Conservation (phyloP, 2,329 filamentous ascomycete species). For the Aspergillus proliferans region DNA sequence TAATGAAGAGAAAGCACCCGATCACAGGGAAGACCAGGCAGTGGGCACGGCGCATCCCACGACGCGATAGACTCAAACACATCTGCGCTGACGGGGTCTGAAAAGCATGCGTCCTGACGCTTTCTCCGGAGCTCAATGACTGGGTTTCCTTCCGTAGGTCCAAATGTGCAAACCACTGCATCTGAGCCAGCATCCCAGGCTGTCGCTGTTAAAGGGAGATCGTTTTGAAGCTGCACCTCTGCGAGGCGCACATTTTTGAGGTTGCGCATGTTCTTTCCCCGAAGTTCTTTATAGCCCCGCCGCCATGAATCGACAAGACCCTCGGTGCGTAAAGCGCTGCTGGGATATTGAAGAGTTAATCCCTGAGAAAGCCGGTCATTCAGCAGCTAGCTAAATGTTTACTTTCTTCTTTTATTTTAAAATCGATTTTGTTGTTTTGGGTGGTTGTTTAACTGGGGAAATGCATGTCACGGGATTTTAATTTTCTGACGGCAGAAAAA, state of each 20-base stretch:
- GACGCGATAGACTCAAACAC: constrained; percentile 58
- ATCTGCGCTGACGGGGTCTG: constrained; percentile 36
- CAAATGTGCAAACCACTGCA: constrained; percentile 74
- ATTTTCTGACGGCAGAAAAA: constrained; percentile 29
- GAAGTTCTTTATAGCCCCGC: constrained; percentile 28
- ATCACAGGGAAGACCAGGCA: constrained; percentile 69
- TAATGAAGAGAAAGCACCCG: constrained; percentile 73
- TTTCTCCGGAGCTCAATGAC: constrained; percentile 65
- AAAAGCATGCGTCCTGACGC: constrained; percentile 27
- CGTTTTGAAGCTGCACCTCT: constrained; percentile 55
- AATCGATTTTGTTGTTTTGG: constrained; percentile 11
- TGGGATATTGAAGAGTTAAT: neutral
- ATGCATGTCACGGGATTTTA: constrained; percentile 29
- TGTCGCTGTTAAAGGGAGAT: constrained; percentile 63
- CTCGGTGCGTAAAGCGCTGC: constrained; percentile 3
- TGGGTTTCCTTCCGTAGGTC: constrained; percentile 64
- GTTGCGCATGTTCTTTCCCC: constrained; percentile 66
- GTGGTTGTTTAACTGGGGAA: constrained; percentile 13
- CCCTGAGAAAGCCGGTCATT: neutral
- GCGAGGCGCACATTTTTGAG: constrained; percentile 70
- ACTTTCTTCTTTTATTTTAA: neutral
- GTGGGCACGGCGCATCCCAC: constrained; percentile 82
- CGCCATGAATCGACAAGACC: constrained; percentile 24
- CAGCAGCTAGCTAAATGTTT: neutral
- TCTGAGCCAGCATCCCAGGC: constrained; percentile 81